Conservation (phyloP, 208 protist species). For the Leishmania turanica region DNA sequence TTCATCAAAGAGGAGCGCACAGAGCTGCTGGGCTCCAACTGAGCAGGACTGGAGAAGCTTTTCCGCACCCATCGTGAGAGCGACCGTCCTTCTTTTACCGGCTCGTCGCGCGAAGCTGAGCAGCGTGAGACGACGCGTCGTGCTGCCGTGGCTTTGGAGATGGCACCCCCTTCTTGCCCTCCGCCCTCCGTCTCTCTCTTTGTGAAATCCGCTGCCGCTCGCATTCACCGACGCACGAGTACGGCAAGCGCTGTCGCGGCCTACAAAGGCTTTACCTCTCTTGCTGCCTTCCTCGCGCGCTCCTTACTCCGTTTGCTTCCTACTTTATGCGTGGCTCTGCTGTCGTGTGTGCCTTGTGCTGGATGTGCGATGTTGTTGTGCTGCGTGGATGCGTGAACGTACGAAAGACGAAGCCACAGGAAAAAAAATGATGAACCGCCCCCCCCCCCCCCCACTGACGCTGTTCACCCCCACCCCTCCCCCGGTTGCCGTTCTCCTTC, state of each 20-base stretch:
- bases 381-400: not conserved
- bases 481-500: not conserved
- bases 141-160: not conserved
- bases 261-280: not conserved
- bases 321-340: not conserved
- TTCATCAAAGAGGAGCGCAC: conserved; percentile 66
- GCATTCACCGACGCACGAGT: not conserved
- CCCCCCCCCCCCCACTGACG: not conserved
- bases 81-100: not conserved
- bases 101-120: not conserved
- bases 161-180: not conserved
- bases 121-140: not conserved
- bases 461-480: not conserved
- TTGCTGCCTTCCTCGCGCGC: not conserved
- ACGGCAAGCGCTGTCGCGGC: not conserved
- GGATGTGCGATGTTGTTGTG: not conserved
- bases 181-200: not conserved
- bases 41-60: not conserved
- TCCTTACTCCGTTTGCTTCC: not conserved
- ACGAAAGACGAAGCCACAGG: not conserved
- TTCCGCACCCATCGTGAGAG: not conserved
- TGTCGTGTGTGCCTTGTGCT: not conserved
- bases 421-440: too few relatives aligned
- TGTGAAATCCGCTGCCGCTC: not conserved
- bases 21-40: conserved; percentile 52